Percentiles rank a stretch among this genome's conserved stretches.
These are phyloP conservation scores for Rhynchospora pubera DNA, from an alignment of 176 grass and related monocot genomes.

Conservation along the genomic window DNA sequence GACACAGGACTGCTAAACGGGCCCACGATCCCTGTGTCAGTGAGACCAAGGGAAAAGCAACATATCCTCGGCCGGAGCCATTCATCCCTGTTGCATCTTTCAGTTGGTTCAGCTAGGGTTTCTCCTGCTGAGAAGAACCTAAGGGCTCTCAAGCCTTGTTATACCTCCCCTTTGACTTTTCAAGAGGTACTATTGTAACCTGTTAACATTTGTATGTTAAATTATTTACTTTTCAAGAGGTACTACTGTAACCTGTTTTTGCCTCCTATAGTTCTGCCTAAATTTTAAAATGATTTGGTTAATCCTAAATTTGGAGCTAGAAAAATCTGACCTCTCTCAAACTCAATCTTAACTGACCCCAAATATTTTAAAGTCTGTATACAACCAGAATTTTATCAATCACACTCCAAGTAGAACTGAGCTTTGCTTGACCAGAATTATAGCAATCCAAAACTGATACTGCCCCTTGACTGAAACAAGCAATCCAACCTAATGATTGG, in stretches of 20 bases:
- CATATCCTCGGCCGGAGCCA: conserved; percentile 49
- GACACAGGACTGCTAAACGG: conserved; percentile 20
- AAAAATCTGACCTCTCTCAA: not conserved
- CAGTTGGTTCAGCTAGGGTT: conserved; percentile 63
- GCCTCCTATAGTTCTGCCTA: not conserved
- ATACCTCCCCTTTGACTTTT: conserved; percentile 66
- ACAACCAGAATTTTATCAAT: not conserved
- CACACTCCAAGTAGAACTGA: not conserved
- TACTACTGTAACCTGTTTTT: no score
- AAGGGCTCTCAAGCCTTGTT: conserved; percentile 70
- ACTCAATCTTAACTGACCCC: not conserved
- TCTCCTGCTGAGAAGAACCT: conserved; percentile 62
- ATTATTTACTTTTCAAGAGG: conserved; percentile 1
- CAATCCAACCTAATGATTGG: not conserved
- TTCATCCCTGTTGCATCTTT: conserved; percentile 65
- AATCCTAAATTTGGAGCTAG: not conserved
- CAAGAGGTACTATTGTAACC: conserved; percentile 40
- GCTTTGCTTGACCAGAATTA: not conserved
- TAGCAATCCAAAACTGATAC: not conserved
- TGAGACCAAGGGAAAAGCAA: conserved; percentile 7
- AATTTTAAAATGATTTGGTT: not conserved
- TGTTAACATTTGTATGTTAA: not conserved
- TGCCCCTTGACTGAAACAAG: not conserved
- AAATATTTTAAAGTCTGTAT: not conserved
- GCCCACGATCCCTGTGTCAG: conserved; percentile 3